phyloP scores from a whole-genome alignment of 1,139 yeast genomes.

The Sugiyamaella grinbergsii region DNA sequence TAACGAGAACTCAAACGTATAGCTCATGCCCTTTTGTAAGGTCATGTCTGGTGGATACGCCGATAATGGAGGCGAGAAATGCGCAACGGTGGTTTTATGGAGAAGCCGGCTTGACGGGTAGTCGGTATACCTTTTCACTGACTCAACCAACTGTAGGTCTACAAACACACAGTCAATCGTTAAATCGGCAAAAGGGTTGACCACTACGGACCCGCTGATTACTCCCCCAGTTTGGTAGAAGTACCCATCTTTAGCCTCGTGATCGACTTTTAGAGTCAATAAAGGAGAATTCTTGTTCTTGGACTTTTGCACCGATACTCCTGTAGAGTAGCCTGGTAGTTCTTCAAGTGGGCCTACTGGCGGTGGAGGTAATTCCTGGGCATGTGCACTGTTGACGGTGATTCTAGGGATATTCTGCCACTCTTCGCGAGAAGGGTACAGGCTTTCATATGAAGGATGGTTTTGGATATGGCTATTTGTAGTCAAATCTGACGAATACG shows the following conservation, averaged over 20 bases:
- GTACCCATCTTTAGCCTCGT: conserved; percentile 10
- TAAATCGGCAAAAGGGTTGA: conserved; percentile 19
- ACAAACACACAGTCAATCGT: conserved; percentile 15
- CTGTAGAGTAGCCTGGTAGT: conserved; percentile 19
- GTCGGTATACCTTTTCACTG: conserved; percentile 23
- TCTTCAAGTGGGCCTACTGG: conserved; percentile 1
- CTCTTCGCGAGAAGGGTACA: conserved; percentile 2
- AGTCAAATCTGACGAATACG: background rate
- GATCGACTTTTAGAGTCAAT: conserved; percentile 12
- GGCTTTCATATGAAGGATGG: conserved; percentile 6
- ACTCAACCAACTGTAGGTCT: conserved; percentile 22
- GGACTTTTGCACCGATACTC: conserved; percentile 15
- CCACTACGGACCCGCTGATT: conserved; percentile 19
- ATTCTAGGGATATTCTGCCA: background rate
- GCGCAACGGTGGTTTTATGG: conserved; percentile 10
- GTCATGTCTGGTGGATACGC: conserved; percentile 19
- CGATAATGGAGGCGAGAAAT: conserved; percentile 16
- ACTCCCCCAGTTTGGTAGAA: conserved; percentile 22
- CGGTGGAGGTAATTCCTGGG: background rate
- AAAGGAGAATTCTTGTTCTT: conserved; percentile 10
- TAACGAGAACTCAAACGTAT: conserved; percentile 23
- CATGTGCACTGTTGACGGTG: background rate
- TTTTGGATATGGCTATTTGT: background rate
- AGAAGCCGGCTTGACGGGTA: conserved; percentile 22
- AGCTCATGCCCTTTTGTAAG: conserved; percentile 18